Evolutionary conservation across 148 eudicot species (phyloP).

Genomic region (Fallopia convolvulus): DNA sequence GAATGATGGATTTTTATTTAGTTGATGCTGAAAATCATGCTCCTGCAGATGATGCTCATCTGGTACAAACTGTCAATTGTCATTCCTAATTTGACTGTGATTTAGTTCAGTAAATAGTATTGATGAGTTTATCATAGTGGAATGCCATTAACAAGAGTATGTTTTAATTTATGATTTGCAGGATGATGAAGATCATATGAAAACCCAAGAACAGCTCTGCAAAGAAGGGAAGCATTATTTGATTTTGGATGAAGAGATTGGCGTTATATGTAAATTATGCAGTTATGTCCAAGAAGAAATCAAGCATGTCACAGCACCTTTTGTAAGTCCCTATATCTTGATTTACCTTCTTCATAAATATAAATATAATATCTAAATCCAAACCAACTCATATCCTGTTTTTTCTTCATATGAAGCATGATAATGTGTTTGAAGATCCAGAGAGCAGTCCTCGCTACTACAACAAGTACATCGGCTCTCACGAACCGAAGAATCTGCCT

Average conservation of each 20-base stretch:
- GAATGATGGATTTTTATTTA: not conserved
- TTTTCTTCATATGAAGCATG: conserved; percentile 22
- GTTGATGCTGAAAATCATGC: not conserved
- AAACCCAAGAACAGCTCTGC: conserved; percentile 27
- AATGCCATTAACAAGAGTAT: not conserved
- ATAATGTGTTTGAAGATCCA: conserved; percentile 26
- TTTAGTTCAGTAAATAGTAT: too few species aligned
- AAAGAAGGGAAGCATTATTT: conserved; percentile 34
- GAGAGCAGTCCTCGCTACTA: conserved; percentile 11
- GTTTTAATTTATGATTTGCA: not conserved
- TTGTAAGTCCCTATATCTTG: conserved; percentile 34
- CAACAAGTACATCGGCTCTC: not conserved
- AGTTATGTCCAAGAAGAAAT: conserved; percentile 33
- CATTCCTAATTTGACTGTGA: too few species aligned
- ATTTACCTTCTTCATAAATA: too few species aligned
- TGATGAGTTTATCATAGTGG: too few species aligned
- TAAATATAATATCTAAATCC: too few species aligned
- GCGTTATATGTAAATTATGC: conserved; percentile 42
- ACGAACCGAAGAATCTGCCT: not conserved
- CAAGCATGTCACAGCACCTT: conserved; percentile 23
- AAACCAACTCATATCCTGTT: not conserved
- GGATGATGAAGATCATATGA: not conserved
- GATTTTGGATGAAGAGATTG: conserved; percentile 47
- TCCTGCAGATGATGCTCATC: not conserved
- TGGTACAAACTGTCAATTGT: not conserved